Evolutionary conservation across 2,329 filamentous ascomycete genomes (phyloP).

Genomic region (Colletotrichum magnum): DNA sequence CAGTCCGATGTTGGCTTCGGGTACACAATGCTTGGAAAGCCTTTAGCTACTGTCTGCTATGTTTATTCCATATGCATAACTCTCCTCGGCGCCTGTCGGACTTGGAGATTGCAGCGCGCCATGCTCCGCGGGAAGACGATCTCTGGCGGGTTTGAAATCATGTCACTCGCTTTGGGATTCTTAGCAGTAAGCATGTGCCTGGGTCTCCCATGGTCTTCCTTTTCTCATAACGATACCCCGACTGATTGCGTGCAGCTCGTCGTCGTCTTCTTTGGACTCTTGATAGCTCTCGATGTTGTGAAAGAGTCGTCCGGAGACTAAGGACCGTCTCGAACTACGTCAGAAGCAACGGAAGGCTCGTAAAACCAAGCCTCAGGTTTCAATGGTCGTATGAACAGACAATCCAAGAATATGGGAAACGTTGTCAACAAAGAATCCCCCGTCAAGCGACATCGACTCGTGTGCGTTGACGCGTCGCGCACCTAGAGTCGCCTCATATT

Average conservation of each 20-base stretch:
- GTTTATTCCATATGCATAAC: slow-evolving; percentile 54
- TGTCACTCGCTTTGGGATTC: slow-evolving; percentile 34
- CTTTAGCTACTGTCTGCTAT: slow-evolving; percentile 64
- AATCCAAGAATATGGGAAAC: too few species aligned
- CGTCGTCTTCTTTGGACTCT: slow-evolving; percentile 34
- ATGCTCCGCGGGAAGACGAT: slow-evolving; percentile 50
- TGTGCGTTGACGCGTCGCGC: too few species aligned
- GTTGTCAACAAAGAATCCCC: too few species aligned
- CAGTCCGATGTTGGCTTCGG: slow-evolving; percentile 61
- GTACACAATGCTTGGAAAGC: slow-evolving; percentile 73
- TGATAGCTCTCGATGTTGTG: slow-evolving; percentile 39
- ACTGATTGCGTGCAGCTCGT: slow-evolving; percentile 21
- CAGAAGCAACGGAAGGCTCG: background rate
- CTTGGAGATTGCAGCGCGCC: slow-evolving; percentile 50
- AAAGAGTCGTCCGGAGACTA: slow-evolving; percentile 23
- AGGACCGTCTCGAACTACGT: background rate
- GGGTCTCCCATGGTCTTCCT: background rate
- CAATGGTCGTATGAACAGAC: too few species aligned
- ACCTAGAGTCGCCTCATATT: too few species aligned
- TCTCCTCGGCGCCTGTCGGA: slow-evolving; percentile 48
- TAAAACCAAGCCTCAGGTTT: background rate
- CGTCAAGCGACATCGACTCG: too few species aligned
- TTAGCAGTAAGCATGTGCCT: slow-evolving; percentile 35
- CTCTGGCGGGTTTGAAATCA: slow-evolving; percentile 49
- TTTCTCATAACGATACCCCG: background rate